A percentile compares a stretch with the other conserved stretches of the same genome.
Evolutionary conservation across 495 filamentous ascomycete genomes (phyloP).

Genomic region (Podospora pseudoanserina): DNA sequence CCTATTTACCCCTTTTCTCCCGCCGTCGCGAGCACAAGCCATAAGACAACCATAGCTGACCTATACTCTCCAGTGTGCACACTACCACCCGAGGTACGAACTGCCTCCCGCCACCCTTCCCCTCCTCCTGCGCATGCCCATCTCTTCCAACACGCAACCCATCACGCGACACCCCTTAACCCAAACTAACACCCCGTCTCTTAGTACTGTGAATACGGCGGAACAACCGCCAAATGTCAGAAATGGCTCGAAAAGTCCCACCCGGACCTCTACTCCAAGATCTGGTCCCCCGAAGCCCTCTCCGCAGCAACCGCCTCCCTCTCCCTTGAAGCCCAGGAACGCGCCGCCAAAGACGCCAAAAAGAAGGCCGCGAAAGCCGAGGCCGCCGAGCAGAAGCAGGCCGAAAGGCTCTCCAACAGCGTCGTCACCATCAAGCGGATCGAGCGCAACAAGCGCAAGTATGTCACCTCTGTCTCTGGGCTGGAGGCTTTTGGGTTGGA

Average conservation of each 20-base stretch:
- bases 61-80: slow-evolving; percentile 65
- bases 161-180: background rate
- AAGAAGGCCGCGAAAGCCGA: slow-evolving; percentile 89
- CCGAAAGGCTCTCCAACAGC: slow-evolving; percentile 68
- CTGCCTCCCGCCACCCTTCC: slow-evolving; percentile 24
- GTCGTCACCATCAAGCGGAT: slow-evolving; percentile 93
- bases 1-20: slow-evolving; percentile 15
- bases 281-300: slow-evolving; percentile 86
- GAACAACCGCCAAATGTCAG: slow-evolving; percentile 95
- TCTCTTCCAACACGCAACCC: background rate
- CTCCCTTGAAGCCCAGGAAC: slow-evolving; percentile 82
- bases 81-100: slow-evolving; percentile 84
- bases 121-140: background rate
- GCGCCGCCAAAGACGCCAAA: slow-evolving; percentile 86
- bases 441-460: slow-evolving; percentile 96
- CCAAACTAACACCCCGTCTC: background rate
- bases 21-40: slow-evolving; percentile 12
- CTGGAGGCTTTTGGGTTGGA: slow-evolving; percentile 88
- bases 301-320: slow-evolving; percentile 78
- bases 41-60: slow-evolving; percentile 14
- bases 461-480: slow-evolving; percentile 83
- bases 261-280: slow-evolving; percentile 63
- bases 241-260: slow-evolving; percentile 84
- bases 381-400: slow-evolving; percentile 72
- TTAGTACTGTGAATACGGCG: slow-evolving; percentile 98